Evolutionary conservation across 345 rosid genomes (phyloP), one percentile per base, ranked within the genome.

Genomic region (Firmiana major): DNA sequence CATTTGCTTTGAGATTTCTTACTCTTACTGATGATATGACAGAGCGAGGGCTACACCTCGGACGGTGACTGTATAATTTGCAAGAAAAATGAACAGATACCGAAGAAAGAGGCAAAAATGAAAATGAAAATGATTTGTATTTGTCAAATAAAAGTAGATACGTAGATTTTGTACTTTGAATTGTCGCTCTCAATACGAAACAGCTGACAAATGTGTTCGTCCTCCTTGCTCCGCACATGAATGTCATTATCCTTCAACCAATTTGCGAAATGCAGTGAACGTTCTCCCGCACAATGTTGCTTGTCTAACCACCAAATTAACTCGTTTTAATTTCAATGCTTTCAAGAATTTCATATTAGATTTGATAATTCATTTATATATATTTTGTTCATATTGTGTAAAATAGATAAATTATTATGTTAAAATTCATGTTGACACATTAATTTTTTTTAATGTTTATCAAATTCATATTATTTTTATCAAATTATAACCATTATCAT

Each of bases 151-250:
- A 6, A 65, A 17, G 11, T 28, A 34, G 3, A 6, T 36, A 19
- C 26, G 12, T 59, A 5, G 67, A 31, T 63, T 34, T 34, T 16
- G 43, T n/a, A 63, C 28, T 40, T 51, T 7, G 42, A 40, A 19
- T 34, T 16, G 24, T 73, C 60, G 19, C 21, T 73, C 21, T 54
- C 76, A 63, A 15, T 65, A 12, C 9, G 17, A 40, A 65, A n/a
- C 48, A 65, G 26, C 6, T 5, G 26, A 19, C 5, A 46, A 45
- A 43, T 67, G 69, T 10, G 1, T 69, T 43, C 31, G 16, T 59
- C 46, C 43, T 54, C 53, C 53, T 10, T 74, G 34, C 63, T 64
- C 53, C 57, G 64, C 3, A 38, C 77, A 79, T 73, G 67, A 64
- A 63, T 2, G 58, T 28, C 26, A 54, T 55, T 64, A n/a, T 79